Evolutionary conservation across 805 yeast genomes (phyloP).

Genomic region (Suhomyces prunicola): DNA sequence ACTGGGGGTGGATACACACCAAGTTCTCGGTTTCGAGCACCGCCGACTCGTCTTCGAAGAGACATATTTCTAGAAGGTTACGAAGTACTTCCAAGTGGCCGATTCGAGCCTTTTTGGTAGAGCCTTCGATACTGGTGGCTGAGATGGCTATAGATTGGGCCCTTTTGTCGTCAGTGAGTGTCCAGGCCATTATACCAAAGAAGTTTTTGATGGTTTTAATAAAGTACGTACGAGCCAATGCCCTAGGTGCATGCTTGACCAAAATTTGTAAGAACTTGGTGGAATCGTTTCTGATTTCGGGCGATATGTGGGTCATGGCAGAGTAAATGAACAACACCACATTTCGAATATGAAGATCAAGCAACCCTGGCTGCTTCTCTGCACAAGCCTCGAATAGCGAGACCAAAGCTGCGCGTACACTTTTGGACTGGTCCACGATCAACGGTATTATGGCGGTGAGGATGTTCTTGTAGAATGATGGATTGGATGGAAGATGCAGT

Average conservation of each 20-base stretch:
- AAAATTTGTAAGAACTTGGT: constrained; percentile 62
- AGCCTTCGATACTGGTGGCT: constrained; percentile 31
- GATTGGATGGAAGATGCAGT: constrained; percentile 49
- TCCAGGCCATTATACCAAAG: constrained; percentile 76
- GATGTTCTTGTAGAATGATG: constrained; percentile 54
- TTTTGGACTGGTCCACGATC: constrained; percentile 60
- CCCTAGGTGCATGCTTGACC: constrained; percentile 50
- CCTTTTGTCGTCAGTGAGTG: constrained; percentile 38
- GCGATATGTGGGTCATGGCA: constrained; percentile 89
- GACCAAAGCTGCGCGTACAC: constrained; percentile 59
- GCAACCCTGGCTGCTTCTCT: constrained; percentile 47
- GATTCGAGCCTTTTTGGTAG: constrained; percentile 35
- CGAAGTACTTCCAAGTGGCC: constrained; percentile 42
- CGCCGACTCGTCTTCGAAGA: constrained; percentile 24
- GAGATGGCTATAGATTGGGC: constrained; percentile 35
- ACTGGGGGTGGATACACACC: constrained; percentile 46
- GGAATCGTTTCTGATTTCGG: constrained; percentile 72
- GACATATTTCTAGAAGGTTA: constrained; percentile 45
- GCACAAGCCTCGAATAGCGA: constrained; percentile 49
- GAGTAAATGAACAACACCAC: constrained; percentile 75
- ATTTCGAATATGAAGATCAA: constrained; percentile 57
- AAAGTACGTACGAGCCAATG: constrained; percentile 63
- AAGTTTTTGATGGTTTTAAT: constrained; percentile 64
- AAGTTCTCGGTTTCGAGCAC: constrained; percentile 14
- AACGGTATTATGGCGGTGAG: constrained; percentile 59